Conservation (phyloP, 83 land plant genomes). For the Picea mariana region DNA sequence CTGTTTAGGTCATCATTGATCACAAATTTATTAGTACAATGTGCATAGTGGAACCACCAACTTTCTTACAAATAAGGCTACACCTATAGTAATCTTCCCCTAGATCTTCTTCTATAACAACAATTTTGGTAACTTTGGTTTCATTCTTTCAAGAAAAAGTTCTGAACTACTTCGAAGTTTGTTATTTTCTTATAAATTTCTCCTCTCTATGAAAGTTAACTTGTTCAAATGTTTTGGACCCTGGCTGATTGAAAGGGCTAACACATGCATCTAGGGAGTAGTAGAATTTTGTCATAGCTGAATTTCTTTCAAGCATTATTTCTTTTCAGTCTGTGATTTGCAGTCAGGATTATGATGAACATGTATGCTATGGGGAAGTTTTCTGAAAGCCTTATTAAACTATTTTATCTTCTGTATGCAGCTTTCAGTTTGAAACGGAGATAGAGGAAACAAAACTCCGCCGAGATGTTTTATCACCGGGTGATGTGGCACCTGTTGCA, state of each 20-base stretch:
- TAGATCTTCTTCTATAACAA: too few species aligned
- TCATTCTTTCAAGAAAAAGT: background rate
- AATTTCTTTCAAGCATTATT: background rate
- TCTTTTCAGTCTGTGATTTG: background rate
- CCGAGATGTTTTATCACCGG: conserved; percentile 69
- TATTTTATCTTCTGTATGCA: conserved; percentile 29
- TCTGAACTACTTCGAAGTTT: background rate
- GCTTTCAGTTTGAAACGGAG: conserved; percentile 96
- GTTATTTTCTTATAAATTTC: background rate
- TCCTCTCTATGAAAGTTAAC: background rate
- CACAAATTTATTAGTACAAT: too few species aligned
- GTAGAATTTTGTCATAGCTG: background rate
- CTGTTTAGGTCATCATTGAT: too few species aligned
- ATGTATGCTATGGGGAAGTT: too few species aligned
- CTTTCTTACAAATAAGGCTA: too few species aligned
- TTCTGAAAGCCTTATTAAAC: too few species aligned
- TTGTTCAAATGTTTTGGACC: background rate
- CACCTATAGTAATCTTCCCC: too few species aligned
- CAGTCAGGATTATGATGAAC: background rate
- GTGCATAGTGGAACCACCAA: too few species aligned
- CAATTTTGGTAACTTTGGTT: background rate
- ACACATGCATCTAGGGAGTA: background rate
- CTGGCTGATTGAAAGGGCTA: background rate
- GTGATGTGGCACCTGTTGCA: conserved; percentile 56
- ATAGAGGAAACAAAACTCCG: conserved; percentile 76